Percentiles rank a stretch among this genome's conserved stretches.
phyloP scores from a whole-genome alignment of 2,329 filamentous ascomycete species.

The Aspergillus niger region DNA sequence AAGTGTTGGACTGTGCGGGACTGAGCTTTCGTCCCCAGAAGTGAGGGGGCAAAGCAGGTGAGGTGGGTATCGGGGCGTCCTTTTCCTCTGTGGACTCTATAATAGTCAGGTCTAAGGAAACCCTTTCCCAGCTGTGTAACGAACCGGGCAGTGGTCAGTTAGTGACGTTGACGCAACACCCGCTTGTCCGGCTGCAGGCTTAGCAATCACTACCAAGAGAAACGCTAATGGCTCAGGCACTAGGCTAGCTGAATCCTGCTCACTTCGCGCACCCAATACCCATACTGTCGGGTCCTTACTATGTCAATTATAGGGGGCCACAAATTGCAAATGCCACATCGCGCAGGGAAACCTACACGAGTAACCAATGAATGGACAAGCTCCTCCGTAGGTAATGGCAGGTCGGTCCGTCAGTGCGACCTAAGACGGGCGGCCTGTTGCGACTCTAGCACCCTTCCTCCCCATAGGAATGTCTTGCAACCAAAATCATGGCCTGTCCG shows the following conservation, averaged over 20 bases:
- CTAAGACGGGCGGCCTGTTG: neutral
- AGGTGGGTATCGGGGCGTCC: neutral
- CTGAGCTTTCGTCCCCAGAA: neutral
- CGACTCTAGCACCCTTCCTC: neutral
- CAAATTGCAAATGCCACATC: neutral
- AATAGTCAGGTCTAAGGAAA: neutral
- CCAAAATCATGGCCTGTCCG: neutral
- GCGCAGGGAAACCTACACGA: neutral
- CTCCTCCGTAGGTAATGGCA: neutral
- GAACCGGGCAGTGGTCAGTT: neutral
- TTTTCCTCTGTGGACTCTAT: neutral
- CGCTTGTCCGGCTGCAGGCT: neutral
- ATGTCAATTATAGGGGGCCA: neutral
- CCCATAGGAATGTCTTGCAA: neutral
- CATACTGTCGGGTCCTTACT: neutral
- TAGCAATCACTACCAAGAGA: neutral
- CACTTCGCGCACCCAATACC: neutral
- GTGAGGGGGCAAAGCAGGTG: neutral
- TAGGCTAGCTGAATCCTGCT: neutral
- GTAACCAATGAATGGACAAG: neutral
- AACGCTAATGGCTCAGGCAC: neutral
- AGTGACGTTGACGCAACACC: neutral
- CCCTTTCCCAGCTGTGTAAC: neutral
- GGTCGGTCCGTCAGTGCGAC: neutral
- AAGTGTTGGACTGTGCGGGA: slow-evolving; percentile 8